A percentile compares a stretch with the other conserved stretches of the same genome.
Conservation (phyloP, 495 filamentous ascomycete species). For the Tuber magnatum region DNA sequence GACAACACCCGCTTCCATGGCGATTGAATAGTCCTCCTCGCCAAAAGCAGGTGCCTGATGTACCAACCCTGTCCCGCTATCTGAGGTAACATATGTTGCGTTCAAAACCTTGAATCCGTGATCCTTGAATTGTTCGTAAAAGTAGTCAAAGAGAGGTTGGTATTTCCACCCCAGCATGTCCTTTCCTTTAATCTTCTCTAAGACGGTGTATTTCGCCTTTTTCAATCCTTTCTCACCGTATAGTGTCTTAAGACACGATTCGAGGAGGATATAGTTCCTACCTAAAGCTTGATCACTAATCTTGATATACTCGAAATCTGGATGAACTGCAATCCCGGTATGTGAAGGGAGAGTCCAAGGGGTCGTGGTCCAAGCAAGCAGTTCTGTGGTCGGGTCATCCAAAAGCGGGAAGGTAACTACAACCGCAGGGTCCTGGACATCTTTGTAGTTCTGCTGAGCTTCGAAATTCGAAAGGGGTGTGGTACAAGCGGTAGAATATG, state of each 20-base stretch:
- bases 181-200: constrained; percentile 73
- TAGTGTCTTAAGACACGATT: constrained; percentile 72
- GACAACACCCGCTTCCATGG: constrained; percentile 69
- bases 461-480: constrained; percentile 93
- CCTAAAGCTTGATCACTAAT: constrained; percentile 73
- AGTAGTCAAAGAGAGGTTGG: constrained; percentile 85
- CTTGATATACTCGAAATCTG: constrained; percentile 90
- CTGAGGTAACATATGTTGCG: constrained; percentile 81
- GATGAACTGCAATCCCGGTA: constrained; percentile 69
- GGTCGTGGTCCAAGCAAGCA: constrained; percentile 91
- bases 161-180: constrained; percentile 92
- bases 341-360: constrained; percentile 94
- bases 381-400: constrained; percentile 62
- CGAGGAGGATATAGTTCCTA: constrained; percentile 81
- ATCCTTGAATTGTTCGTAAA: constrained; percentile 89
- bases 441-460: constrained; percentile 88
- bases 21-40: constrained; percentile 92
- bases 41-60: constrained; percentile 94
- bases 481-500: constrained; percentile 83
- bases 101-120: constrained; percentile 76
- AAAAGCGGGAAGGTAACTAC: constrained; percentile 81
- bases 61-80: constrained; percentile 90
- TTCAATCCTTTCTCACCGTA: constrained; percentile 82
- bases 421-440: constrained; percentile 85
- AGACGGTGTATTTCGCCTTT: constrained; percentile 89